Percentiles rank a stretch among this genome's conserved stretches.
Conservation (phyloP, 768 basidiomycete species). For the Nevesoporus exiguus region DNA sequence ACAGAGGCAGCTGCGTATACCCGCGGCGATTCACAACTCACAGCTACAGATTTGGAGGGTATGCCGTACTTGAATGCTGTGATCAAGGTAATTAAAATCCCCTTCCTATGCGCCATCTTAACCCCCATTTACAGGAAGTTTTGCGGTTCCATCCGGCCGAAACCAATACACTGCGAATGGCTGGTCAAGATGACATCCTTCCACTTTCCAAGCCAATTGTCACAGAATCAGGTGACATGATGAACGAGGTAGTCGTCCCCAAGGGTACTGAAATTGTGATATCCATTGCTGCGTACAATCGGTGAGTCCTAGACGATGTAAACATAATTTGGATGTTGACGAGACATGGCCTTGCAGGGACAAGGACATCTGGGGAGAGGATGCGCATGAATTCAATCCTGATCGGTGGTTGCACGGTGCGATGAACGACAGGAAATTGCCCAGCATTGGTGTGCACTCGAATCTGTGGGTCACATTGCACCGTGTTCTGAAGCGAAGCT, state of each 20-base stretch:
- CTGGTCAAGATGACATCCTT: slow-evolving; percentile 53
- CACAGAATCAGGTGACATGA: slow-evolving; percentile 40
- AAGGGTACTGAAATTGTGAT: slow-evolving; percentile 47
- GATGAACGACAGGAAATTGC: not conserved
- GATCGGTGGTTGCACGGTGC: slow-evolving; percentile 8
- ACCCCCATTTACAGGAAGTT: slow-evolving; percentile 34
- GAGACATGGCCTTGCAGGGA: slow-evolving; percentile 1
- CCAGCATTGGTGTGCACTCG: slow-evolving; percentile 13
- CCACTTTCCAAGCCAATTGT: slow-evolving; percentile 54
- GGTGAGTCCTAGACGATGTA: slow-evolving; percentile 31
- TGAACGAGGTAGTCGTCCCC: slow-evolving; percentile 44
- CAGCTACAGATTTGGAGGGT: slow-evolving; percentile 40
- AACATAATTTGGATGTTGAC: not conserved
- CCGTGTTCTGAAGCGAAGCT: not conserved
- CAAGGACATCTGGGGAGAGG: slow-evolving; percentile 25
- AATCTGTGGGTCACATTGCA: slow-evolving; percentile 1
- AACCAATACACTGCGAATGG: slow-evolving; percentile 46
- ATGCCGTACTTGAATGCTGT: slow-evolving; percentile 46
- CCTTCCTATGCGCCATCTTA: slow-evolving; percentile 11
- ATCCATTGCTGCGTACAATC: slow-evolving; percentile 53
- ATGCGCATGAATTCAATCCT: slow-evolving; percentile 19
- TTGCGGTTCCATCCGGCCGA: slow-evolving; percentile 45
- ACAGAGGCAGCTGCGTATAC: not conserved
- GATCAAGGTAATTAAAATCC: slow-evolving; percentile 26
- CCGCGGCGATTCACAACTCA: slow-evolving; percentile 1